These are phyloP conservation scores for Diddensiella caesifluorescens DNA, from an alignment of 805 yeast species.

Conservation along the genomic window DNA sequence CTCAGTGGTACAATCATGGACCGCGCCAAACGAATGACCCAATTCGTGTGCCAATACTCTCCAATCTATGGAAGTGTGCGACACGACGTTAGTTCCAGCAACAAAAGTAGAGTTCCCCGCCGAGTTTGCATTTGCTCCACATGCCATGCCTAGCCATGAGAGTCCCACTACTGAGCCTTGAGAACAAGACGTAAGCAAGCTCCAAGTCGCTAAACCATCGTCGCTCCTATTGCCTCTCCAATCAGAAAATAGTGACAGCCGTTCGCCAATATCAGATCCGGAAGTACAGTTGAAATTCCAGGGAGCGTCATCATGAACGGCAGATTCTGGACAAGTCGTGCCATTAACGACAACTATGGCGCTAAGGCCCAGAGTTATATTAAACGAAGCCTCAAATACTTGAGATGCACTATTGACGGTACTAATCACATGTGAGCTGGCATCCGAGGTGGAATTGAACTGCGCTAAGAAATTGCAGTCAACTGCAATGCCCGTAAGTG, in stretches of 20 bases:
- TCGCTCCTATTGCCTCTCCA: constrained; percentile 31
- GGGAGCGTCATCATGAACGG: constrained; percentile 6
- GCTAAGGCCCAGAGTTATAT: constrained; percentile 33
- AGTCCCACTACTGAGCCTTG: constrained; percentile 35
- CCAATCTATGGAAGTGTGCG: constrained; percentile 32
- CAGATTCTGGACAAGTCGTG: constrained; percentile 23
- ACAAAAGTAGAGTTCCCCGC: constrained; percentile 19
- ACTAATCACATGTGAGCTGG: constrained; percentile 29
- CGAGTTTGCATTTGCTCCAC: constrained; percentile 21
- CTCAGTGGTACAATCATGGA: constrained; percentile 35
- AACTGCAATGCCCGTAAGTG: constrained; percentile 35
- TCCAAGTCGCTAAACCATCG: constrained; percentile 35
- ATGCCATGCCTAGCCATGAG: constrained; percentile 35
- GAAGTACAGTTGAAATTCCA: constrained; percentile 30
- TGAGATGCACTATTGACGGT: constrained; percentile 33
- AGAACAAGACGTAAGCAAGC: constrained; percentile 31
- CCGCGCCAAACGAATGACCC: constrained; percentile 39
- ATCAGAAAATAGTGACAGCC: constrained; percentile 27
- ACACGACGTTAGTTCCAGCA: constrained; percentile 33
- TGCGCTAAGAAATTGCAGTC: constrained; percentile 32
- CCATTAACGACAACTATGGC: constrained; percentile 27
- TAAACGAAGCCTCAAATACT: constrained; percentile 33
- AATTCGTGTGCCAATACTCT: constrained; percentile 36
- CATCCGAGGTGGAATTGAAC: constrained; percentile 26
- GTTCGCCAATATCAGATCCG: constrained; percentile 21